Conservation (phyloP, 2,329 filamentous ascomycete genomes). For the Rachicladosporium sp. region DNA sequence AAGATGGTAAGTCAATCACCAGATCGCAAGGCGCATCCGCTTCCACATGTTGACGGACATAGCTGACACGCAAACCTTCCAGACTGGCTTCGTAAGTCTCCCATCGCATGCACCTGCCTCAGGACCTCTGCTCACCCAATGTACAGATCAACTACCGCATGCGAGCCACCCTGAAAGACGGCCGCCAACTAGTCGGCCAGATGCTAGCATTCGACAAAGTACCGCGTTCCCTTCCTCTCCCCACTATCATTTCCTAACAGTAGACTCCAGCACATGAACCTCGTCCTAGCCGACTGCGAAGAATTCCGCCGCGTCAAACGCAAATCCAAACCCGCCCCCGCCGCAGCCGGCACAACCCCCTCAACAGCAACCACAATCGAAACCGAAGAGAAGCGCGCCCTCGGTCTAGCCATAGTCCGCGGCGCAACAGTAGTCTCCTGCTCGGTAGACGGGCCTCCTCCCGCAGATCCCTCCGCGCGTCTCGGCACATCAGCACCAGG, state of each 20-base stretch:
- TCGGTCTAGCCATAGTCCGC: constrained; percentile 86
- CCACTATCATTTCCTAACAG: not conserved
- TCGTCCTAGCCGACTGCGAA: constrained; percentile 96
- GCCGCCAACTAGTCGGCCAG: constrained; percentile 90
- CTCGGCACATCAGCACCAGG: constrained; percentile 65
- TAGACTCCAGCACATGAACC: constrained; percentile 80
- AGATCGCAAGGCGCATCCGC: constrained; percentile 5
- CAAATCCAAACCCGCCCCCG: constrained; percentile 64
- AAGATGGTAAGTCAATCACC: constrained; percentile 75
- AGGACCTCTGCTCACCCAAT: constrained; percentile 9
- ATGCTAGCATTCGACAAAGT: constrained; percentile 99
- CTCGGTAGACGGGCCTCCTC: constrained; percentile 89
- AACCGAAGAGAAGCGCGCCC: constrained; percentile 92
- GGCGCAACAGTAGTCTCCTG: constrained; percentile 90
- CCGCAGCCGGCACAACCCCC: constrained; percentile 41
- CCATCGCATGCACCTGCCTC: not conserved
- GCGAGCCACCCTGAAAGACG: constrained; percentile 90
- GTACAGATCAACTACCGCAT: constrained; percentile 96
- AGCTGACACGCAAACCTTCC: constrained; percentile 25
- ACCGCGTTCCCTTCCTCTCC: constrained; percentile 9
- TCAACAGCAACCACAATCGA: constrained; percentile 49
- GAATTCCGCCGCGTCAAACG: constrained; percentile 88
- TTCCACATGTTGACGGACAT: constrained; percentile 26
- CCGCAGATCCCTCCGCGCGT: constrained; percentile 81
- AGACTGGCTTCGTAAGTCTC: constrained; percentile 53